Conservation (phyloP, 768 basidiomycete species). For the Mycena rebaudengoi region DNA sequence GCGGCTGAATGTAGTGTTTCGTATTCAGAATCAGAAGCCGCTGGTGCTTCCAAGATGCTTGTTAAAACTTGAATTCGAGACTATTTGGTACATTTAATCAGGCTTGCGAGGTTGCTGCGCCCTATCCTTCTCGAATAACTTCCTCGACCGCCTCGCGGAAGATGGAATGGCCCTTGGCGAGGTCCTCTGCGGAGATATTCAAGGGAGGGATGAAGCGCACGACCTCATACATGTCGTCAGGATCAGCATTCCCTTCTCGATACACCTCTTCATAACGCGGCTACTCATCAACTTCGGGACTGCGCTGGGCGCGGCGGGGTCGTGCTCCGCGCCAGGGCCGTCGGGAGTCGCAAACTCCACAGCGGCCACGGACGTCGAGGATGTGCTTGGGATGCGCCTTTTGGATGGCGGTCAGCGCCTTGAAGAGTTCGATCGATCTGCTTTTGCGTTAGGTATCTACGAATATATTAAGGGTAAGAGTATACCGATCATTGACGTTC, state of each 20-base stretch:
- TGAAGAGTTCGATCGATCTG: slow-evolving; percentile 79
- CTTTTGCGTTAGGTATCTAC: too few relatives aligned
- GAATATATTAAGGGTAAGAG: neutral
- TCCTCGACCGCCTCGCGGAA: slow-evolving; percentile 78
- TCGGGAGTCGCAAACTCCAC: slow-evolving; percentile 78
- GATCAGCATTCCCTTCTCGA: slow-evolving; percentile 87
- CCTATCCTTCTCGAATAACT: slow-evolving; percentile 63
- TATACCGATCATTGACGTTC: slow-evolving; percentile 79
- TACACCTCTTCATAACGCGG: slow-evolving; percentile 79
- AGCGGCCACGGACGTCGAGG: slow-evolving; percentile 85
- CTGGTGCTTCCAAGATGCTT: too few relatives aligned
- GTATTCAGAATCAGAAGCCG: too few relatives aligned
- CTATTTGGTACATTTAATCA: too few relatives aligned
- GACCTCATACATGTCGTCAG: slow-evolving; percentile 92
- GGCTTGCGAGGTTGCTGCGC: too few relatives aligned
- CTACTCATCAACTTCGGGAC: slow-evolving; percentile 63
- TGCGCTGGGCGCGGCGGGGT: slow-evolving; percentile 46
- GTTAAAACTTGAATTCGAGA: too few relatives aligned
- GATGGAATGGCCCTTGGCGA: slow-evolving; percentile 71
- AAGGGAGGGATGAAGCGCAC: slow-evolving; percentile 94
- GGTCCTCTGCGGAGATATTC: slow-evolving; percentile 79
- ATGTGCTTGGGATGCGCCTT: slow-evolving; percentile 66
- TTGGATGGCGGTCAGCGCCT: slow-evolving; percentile 63
- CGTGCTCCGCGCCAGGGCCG: slow-evolving; percentile 55
- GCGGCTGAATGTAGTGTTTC: too few relatives aligned